Base-by-base conservation (phyloP, 2,329 filamentous ascomycete genomes). In the Apiospora arundinis region DNA sequence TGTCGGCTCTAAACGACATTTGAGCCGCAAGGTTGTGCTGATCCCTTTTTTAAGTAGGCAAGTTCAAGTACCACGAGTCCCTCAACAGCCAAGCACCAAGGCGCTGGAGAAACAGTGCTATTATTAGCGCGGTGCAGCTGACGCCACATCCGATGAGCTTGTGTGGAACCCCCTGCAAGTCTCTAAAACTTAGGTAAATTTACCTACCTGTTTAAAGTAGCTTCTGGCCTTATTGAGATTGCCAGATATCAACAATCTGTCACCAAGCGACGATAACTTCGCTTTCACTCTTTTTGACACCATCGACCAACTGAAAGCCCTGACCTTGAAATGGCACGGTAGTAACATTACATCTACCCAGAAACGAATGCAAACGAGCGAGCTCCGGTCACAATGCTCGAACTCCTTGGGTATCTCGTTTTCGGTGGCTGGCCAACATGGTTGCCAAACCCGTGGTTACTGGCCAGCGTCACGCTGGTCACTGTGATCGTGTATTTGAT, bases 351-450 rank as follows among this genome's bases (percentile, higher is more conserved):
- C 56, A 32, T 14, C 8, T n/a, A 63, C 56, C 32, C 18, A 18
- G 8, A 23, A n/a, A n/a, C 11, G 12, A 7, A 21, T n/a, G n/a
- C 1, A 4, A 12, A 12, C 56, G 21, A 63, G 56, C 67, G 32
- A 48, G 67, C 69, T 16, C 71, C 69, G 63, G 70, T 70, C 52
- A 90, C 89, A 87, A 86, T 87, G 56, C 78, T 90, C 73, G 85
- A 86, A 23, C 86, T 89, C 74, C 70, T 89, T 71, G 81, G 85
- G 75, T 81, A 84, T 73, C 73, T 85, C 67, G 76, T 86, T 74
- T 77, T 83, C 73, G 80, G 89, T 72, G 89, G 89, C 72, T 79
- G 83, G 25, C 89, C 89, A 23, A 76, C 78, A 72, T 86, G 85
- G 82, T 77, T 89, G 68, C 84, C 84, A 60, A 76, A 87, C 68